Evolutionary conservation across 1,284 basidiomycete species (phyloP).

Genomic region (Tilletiaria anomala): DNA sequence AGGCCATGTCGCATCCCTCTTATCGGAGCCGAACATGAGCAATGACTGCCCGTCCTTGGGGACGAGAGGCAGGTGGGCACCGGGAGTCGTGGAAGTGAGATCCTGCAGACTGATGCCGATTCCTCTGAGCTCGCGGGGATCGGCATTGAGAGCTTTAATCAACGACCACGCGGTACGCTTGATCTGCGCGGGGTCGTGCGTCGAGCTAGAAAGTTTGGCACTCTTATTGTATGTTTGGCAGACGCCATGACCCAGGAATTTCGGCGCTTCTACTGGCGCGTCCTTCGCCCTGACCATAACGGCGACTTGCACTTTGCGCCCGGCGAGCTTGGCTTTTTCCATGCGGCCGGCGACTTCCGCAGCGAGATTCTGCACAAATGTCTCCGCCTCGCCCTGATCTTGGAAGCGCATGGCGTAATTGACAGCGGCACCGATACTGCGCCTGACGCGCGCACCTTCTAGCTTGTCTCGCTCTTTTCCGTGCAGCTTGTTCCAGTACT

Average conservation of each 20-base stretch:
- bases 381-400: conserved; percentile 60
- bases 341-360: conserved; percentile 19
- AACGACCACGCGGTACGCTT: conserved; percentile 65
- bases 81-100: conserved; percentile 44
- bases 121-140: conserved; percentile 76
- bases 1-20: background rate
- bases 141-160: conserved; percentile 57
- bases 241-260: conserved; percentile 85
- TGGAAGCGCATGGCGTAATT: conserved; percentile 83
- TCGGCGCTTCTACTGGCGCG: conserved; percentile 81
- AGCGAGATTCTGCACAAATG: conserved; percentile 25
- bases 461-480: conserved; percentile 67
- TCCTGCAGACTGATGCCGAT: conserved; percentile 86
- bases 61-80: conserved; percentile 8
- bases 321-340: conserved; percentile 59
- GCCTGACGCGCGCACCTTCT: conserved; percentile 45
- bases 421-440: conserved; percentile 16
- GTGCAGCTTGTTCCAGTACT: conserved; percentile 63
- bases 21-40: conserved; percentile 6
- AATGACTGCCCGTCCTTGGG: conserved; percentile 9
- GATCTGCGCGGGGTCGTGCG: conserved; percentile 62
- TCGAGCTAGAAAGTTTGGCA: conserved; percentile 34
- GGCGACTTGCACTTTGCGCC: conserved; percentile 54
- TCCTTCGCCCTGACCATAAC: conserved; percentile 72
- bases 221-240: conserved; percentile 74